Evolutionary conservation across 768 basidiomycete species (phyloP).

Genomic region (Tylopilus rubrobrunneus): DNA sequence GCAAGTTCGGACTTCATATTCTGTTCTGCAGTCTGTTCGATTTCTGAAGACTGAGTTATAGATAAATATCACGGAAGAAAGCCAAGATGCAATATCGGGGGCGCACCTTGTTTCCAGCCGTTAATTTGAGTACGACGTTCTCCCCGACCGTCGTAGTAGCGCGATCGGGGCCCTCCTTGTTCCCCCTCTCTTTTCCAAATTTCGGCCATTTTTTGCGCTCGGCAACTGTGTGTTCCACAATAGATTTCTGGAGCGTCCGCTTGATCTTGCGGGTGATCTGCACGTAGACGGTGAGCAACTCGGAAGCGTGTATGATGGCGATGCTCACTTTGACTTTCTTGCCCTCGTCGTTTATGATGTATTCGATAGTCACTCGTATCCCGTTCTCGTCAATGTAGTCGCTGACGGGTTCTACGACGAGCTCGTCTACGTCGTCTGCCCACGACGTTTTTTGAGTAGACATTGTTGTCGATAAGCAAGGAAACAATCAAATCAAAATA

Average conservation of each 20-base stretch:
- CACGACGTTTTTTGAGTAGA: conserved; percentile 63
- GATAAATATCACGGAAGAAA: background rate
- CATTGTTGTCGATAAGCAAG: conserved; percentile 17
- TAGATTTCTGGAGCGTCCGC: conserved; percentile 81
- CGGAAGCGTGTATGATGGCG: background rate
- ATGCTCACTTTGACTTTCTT: conserved; percentile 83
- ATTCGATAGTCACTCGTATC: conserved; percentile 80
- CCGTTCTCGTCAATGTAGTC: conserved; percentile 85
- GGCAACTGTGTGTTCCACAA: conserved; percentile 93
- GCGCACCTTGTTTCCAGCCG: conserved; percentile 57
- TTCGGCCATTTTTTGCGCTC: conserved; percentile 92
- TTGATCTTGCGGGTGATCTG: conserved; percentile 86
- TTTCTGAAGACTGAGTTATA: conserved; percentile 50
- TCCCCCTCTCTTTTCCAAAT: conserved; percentile 90
- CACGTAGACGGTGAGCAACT: background rate
- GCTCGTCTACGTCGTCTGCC: conserved; percentile 85
- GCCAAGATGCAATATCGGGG: background rate
- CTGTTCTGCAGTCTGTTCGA: conserved; percentile 63
- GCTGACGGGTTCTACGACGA: conserved; percentile 48
- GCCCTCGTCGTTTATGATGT: conserved; percentile 83
- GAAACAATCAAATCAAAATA: conserved; percentile 17
- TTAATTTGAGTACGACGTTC: conserved; percentile 59
- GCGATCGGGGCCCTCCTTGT: conserved; percentile 81
- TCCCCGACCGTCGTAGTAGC: conserved; percentile 93
- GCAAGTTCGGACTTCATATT: conserved; percentile 61